These are phyloP conservation scores for Fusarium liriodendri DNA, from an alignment of 2,329 filamentous ascomycete species.

Conservation along the genomic window DNA sequence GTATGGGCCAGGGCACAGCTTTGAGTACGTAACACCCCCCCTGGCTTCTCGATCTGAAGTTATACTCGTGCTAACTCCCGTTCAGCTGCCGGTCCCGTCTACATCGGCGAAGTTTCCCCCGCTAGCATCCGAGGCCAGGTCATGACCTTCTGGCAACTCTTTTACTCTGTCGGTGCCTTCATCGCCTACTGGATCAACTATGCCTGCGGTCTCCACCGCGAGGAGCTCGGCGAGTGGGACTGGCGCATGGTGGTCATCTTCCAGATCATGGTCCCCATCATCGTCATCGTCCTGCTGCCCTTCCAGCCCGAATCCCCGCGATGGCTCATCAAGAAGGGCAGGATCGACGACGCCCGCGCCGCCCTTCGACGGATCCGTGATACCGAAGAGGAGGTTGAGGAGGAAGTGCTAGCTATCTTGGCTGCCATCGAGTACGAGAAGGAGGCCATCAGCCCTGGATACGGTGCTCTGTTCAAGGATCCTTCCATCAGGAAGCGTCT, in stretches of 20 bases:
- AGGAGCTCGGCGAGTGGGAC: slow-evolving; percentile 74
- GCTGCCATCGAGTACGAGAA: slow-evolving; percentile 79
- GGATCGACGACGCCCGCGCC: slow-evolving; percentile 69
- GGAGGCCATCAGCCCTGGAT: slow-evolving; percentile 72
- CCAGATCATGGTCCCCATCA: slow-evolving; percentile 73
- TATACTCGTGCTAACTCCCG: background rate
- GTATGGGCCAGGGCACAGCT: slow-evolving; percentile 76
- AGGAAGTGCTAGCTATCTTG: slow-evolving; percentile 72
- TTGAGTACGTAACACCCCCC: slow-evolving; percentile 52
- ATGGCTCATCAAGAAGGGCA: slow-evolving; percentile 73
- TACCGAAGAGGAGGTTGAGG: slow-evolving; percentile 73
- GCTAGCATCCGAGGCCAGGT: slow-evolving; percentile 72
- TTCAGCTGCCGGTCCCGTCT: slow-evolving; percentile 73
- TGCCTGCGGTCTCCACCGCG: slow-evolving; percentile 66
- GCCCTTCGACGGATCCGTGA: slow-evolving; percentile 71
- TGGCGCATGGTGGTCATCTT: slow-evolving; percentile 80
- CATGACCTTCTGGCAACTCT: slow-evolving; percentile 76
- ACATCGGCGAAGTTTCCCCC: slow-evolving; percentile 76
- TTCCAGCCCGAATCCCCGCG: slow-evolving; percentile 76
- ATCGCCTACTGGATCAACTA: slow-evolving; percentile 68
- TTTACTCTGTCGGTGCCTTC: slow-evolving; percentile 72
- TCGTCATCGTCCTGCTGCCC: slow-evolving; percentile 71
- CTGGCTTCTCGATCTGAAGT: background rate
- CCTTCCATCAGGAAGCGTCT: slow-evolving; percentile 75
- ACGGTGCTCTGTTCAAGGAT: slow-evolving; percentile 77